Base-by-base conservation (phyloP, 495 filamentous ascomycete genomes). In the Penicillium alfredii region DNA sequence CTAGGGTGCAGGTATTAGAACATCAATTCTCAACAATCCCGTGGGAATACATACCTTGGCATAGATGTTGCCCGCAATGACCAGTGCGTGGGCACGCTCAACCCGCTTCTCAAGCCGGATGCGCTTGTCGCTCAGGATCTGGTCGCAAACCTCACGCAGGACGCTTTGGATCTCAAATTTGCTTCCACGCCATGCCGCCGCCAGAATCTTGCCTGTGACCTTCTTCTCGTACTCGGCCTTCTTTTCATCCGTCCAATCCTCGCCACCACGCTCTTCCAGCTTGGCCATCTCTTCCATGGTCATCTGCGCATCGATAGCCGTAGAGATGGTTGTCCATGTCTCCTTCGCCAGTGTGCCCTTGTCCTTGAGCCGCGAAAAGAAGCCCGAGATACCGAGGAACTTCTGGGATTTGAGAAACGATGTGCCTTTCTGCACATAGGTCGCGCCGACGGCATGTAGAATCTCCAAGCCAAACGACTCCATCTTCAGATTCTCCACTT, bases 271-370 rank as follows among this genome's bases (percentile, higher is more conserved):
- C 69, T 95, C 85, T 64, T 99, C 93, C 62, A 87, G 62, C 56
- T 90, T 88, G 15, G 88, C 88, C 92, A 99, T 97, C 59, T 96
- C 92, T 63, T 97, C 93, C 81, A 99, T 94, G 33, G 87, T 94
- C 72, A 93, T 79, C 62, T 99, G 92, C 28, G 92, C 92, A 51
- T 95, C 89, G 42, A 99, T 95, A n/a, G 92, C 92, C 12, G 86
- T 93, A 16, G 80, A 86, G 51, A 99, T 94, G 14, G 93, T 99
- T 41, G 80, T 88, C 93, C 93, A 99, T 0, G 92, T 96, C 49
- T 99, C 92, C 67, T 96, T 97, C 33, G 90, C 87, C 42, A 95
- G 72, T 7, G 84, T 88, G 17, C 92, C 90, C 77, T 96, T 97
- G 54, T 99, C 92, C 74, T 94, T 95, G 40, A 99, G 71, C 19